Evolutionary conservation across 2,329 filamentous ascomycete genomes (phyloP), one percentile per base, ranked within the genome.

Genomic region (Esteya vermicola): DNA sequence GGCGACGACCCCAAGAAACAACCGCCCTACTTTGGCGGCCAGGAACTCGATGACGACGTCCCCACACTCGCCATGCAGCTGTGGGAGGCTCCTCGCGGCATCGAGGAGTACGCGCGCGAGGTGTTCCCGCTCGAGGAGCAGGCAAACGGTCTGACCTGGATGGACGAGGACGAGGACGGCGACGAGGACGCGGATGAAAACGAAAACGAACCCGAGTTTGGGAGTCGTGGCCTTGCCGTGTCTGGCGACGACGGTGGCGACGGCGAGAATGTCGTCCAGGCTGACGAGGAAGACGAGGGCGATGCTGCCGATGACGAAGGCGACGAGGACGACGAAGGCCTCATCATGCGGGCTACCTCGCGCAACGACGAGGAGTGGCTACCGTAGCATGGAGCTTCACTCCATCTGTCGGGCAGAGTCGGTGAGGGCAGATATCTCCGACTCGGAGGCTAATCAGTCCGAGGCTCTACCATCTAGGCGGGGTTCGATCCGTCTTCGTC

Each of bases 41-140:
- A 54, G 2, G 62, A 61, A 38, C 60, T 81, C 20, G 76, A 80
- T 47, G 58, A 59, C 2, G 75, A 70, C 47, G 82, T 82, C 48
- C 85, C 86, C 0, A 69, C 72, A 9, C 77, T 85, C 49, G 84
- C 88, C 1, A 65, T 89, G 45, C 72, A 81, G 50, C 64, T 98
- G 20, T 96, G 91, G 91, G 85, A 93, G 55, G 91, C 86, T 4
- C 85, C 85, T 49, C 72, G 91, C 40, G 83, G 85, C 23, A 72
- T 96, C 50, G 86, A 95, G 55, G 91, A 96, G 59, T 98, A 96
- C 57, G 89, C 89, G 2, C 72, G 83, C 36, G 91, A 96, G 57
- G 86, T 93, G 22, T 96, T 96, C 52, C 85, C 85, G 0, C 71
- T 95, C 12, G 91, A 98, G 58, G 91, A 98, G 61, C 81, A 88